Base-by-base conservation (phyloP, 2,329 filamentous ascomycete species). In the Fusarium udum region DNA sequence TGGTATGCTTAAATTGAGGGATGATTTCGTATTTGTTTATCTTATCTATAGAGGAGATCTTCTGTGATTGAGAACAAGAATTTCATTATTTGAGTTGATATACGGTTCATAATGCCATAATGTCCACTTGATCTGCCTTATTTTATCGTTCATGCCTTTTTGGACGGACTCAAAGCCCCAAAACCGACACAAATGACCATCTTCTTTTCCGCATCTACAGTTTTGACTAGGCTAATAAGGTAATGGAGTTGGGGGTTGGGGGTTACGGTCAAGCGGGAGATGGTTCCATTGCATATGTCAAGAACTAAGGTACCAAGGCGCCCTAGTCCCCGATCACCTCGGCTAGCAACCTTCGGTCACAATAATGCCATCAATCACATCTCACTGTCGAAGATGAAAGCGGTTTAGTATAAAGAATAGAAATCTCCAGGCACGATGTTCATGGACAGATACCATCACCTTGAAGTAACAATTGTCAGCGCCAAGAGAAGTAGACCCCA, bases 81-180 rank as follows among this genome's bases (percentile, higher is more conserved):
- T 6, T 0, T 12, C 4, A 22, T 12, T 0, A 12, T 15, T 26
- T 12, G 4, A 16, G 18, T 36, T 6, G 22, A 15, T 8, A 18
- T 20, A 2, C 4, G 2, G 22, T 36, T 6, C 7, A 6, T 15
- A 10, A 26, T 26, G 6, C 20, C 24, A 3, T 7, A 12, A 15
- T 26, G 16, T 8, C 16, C 31, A 15, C 13, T 22, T 26, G 1
- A 2, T 8, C 12, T 3, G 16, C 12, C 13, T 7, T 15, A 6
- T 22, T 26, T 12, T 18, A 12, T 22, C 9, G 16, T 13, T 6
- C 4, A 2, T 11, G 13, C 3, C 20, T 2, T 3, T 8, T 4
- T 22, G 5, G 9, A 7, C 6, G 3, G 10, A 22, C 7, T 28
- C 0, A 7, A 3, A n/a, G 20, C 24, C 24, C 14, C 18, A 14